Base-by-base conservation (phyloP, 176 grass and related monocot species). In the Oryza officinalis region DNA sequence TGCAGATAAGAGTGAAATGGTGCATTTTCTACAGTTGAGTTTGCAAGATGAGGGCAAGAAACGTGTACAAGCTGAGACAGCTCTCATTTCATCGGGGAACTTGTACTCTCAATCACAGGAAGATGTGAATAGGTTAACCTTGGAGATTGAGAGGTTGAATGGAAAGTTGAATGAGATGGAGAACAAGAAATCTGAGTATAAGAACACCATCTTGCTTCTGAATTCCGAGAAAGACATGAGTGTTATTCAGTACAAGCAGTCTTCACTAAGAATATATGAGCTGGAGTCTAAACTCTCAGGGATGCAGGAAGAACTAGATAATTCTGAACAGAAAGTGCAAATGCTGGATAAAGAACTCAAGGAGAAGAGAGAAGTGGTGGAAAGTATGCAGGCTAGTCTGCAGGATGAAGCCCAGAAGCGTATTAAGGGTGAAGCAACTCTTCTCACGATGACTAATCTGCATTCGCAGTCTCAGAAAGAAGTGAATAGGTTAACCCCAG, bases 101-200 rank as follows among this genome's bases (percentile, higher is more conserved):
- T 28, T 66, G 13, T 75, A 83, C 20, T 52, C 63, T 17, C 70
- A 75, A 17, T 83, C 81, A 47, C 71, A 75, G 60, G 81, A 83
- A 27, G 57, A 83, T 75, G 60, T 83, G 45, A 83, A 47, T 38
- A 67, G 41, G 45, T 75, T 83, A 40, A 13, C 22, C 28, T 28
- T 76, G 63, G 74, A 91, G 73, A 76, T 84, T 74, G 89, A 87
- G 74, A 67, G 20, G 2, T 71, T 87, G 84, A 90, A 78, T 27
- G 69, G 46, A 60, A 89, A 78, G 63, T 81, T 86, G 70, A 71
- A 64, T 72, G 88, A 86, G 28, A 44, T 77, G 52, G 82, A 89
- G 71, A 85, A 22, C 22, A 45, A 37, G 20, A 69, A 65, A 52
- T 69, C 41, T 1, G 78, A 81, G 44, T n/a, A 69, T 69, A 54